These are phyloP conservation scores for Tripterygium wilfordii DNA, from an alignment of 177 flowering plant genomes.

Conservation along the genomic window DNA sequence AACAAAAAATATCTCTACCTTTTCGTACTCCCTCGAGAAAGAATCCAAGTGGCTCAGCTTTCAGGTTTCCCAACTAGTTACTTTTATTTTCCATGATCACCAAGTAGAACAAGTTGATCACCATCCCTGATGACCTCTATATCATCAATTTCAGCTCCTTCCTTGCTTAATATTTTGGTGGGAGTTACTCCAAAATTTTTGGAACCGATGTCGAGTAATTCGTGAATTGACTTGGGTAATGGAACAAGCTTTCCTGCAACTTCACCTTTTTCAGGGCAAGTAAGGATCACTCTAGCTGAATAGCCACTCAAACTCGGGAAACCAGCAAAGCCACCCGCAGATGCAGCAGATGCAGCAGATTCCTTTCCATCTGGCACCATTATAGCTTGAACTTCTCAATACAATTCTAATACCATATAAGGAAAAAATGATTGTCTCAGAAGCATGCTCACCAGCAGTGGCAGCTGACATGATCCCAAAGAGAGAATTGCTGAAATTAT, in stretches of 20 bases:
- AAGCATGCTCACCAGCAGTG: conserved; percentile 18
- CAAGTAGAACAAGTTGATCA: conserved; percentile 40
- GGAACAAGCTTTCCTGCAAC: conserved; percentile 26
- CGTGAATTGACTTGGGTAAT: conserved; percentile 35
- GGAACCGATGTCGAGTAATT: conserved; percentile 34
- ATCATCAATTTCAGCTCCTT: conserved; percentile 52
- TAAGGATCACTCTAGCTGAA: conserved; percentile 31
- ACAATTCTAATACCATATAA: background rate
- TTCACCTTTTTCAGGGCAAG: conserved; percentile 34
- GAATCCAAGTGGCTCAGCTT: too few species aligned
- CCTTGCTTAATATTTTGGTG: conserved; percentile 29
- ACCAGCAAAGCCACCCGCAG: conserved; percentile 5
- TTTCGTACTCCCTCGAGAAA: too few species aligned
- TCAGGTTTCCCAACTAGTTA: too few species aligned
- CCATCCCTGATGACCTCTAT: conserved; percentile 51
- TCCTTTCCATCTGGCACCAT: background rate
- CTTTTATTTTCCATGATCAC: conserved; percentile 12
- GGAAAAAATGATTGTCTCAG: background rate
- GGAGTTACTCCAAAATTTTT: conserved; percentile 30
- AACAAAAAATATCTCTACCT: too few species aligned
- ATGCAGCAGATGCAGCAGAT: background rate
- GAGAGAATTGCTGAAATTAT: conserved; percentile 64
- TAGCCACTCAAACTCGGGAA: background rate
- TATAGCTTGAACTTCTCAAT: background rate
- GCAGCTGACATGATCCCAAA: conserved; percentile 74